Percentiles rank a stretch among this genome's conserved stretches.
These are phyloP conservation scores for Datura wrightii DNA, from an alignment of 257 asterid genomes.

Conservation along the genomic window DNA sequence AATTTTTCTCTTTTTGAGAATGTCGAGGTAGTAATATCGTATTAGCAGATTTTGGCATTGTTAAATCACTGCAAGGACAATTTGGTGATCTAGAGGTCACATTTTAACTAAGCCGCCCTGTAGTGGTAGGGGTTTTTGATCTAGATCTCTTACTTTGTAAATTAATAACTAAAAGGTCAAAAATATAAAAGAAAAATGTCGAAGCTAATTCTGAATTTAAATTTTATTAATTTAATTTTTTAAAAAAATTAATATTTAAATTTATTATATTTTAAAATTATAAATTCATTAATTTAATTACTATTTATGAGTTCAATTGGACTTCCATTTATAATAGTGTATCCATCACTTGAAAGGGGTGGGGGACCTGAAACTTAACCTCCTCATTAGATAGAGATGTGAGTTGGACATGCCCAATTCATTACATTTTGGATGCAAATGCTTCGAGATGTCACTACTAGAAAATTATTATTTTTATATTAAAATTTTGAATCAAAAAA, in stretches of 20 bases:
- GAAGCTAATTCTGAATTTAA: background rate
- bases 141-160: too few species aligned
- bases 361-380: too few species aligned
- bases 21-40: background rate
- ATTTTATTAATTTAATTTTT: background rate
- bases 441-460: too few species aligned
- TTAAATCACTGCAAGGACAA: background rate
- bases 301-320: background rate
- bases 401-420: background rate
- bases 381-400: too few species aligned
- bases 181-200: too few species aligned
- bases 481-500: too few species aligned
- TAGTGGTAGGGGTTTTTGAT: too few species aligned
- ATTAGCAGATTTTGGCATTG: constrained; percentile 8
- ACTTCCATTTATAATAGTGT: background rate
- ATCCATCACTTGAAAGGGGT: background rate
- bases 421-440: too few species aligned
- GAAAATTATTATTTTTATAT: too few species aligned
- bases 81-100: constrained; percentile 28
- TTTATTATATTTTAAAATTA: background rate
- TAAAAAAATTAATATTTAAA: too few species aligned
- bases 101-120: background rate
- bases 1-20: background rate
- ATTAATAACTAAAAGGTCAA: too few species aligned
- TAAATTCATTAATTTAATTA: background rate